These are phyloP conservation scores for Coniochaeta sp. DNA, from an alignment of 2,329 filamentous ascomycete species.

Conservation along the genomic window DNA sequence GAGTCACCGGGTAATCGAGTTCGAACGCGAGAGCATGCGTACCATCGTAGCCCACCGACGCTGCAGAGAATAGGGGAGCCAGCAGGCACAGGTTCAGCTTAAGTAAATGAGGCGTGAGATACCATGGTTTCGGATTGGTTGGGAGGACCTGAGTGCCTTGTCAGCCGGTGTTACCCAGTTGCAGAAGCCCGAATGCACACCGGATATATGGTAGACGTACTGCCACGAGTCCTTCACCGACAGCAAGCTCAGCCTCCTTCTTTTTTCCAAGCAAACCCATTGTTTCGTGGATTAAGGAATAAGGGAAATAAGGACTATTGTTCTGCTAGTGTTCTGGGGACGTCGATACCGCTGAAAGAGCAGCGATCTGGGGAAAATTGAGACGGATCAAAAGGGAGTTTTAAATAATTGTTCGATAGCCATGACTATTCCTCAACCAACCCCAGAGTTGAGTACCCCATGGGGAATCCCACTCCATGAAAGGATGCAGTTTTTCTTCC, in stretches of 20 bases:
- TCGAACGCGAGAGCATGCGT: neutral
- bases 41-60: slow-evolving; percentile 36
- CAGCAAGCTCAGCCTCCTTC: neutral
- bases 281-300: too few relatives aligned
- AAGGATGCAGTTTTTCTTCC: too few relatives aligned
- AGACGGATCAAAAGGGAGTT: too few relatives aligned
- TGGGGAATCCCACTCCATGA: too few relatives aligned
- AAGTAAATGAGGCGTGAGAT: slow-evolving; percentile 30
- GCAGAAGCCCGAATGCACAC: neutral
- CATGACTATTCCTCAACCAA: too few relatives aligned
- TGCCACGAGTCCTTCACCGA: neutral
- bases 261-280: neutral
- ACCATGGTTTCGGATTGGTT: slow-evolving; percentile 31
- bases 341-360: too few relatives aligned
- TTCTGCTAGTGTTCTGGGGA: too few relatives aligned
- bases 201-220: neutral
- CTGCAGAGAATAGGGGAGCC: slow-evolving; percentile 32
- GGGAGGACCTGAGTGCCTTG: slow-evolving; percentile 25
- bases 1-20: too few relatives aligned
- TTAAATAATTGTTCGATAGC: too few relatives aligned
- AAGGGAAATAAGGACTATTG: too few relatives aligned
- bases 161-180: neutral
- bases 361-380: too few relatives aligned
- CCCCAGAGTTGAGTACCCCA: too few relatives aligned
- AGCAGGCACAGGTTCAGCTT: slow-evolving; percentile 34